Conservation (phyloP, 345 rosid genomes). For the Heritiera littoralis region DNA sequence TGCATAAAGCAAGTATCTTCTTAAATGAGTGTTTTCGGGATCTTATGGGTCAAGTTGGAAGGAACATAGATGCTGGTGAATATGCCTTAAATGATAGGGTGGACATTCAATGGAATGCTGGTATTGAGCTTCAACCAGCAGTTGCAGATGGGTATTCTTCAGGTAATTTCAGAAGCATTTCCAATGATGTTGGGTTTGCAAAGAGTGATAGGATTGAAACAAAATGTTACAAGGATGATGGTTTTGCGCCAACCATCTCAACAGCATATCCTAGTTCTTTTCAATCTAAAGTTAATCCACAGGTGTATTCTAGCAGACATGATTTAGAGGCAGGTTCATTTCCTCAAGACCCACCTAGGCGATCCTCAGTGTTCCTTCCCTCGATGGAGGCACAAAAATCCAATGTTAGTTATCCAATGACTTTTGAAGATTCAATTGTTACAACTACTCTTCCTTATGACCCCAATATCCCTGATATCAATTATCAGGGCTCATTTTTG, state of each 20-base stretch:
- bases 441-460: conserved; percentile 31
- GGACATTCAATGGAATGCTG: conserved; percentile 26
- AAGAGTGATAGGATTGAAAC: conserved; percentile 29
- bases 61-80: neutral
- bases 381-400: conserved; percentile 26
- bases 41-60: conserved; percentile 13
- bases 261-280: conserved; percentile 10
- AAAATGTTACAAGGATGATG: conserved; percentile 29
- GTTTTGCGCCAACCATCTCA: conserved; percentile 20
- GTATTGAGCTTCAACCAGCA: conserved; percentile 18
- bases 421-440: conserved; percentile 27
- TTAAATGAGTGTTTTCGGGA: conserved; percentile 20
- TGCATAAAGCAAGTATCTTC: conserved; percentile 15
- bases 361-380: conserved; percentile 13
- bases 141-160: conserved; percentile 19
- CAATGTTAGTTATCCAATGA: conserved; percentile 26
- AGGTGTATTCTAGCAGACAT: conserved; percentile 21
- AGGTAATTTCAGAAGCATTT: conserved; percentile 27
- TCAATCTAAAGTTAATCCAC: conserved; percentile 21
- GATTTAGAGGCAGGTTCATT: conserved; percentile 27
- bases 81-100: conserved; percentile 21
- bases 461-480: conserved; percentile 25
- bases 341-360: conserved; percentile 29
- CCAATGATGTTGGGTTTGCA: conserved; percentile 28
- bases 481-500: conserved; percentile 15